A percentile compares a stretch with the other conserved stretches of the same genome.
Evolutionary conservation across 176 grass and related monocot genomes (phyloP).

Genomic region (Guadua angustifolia): DNA sequence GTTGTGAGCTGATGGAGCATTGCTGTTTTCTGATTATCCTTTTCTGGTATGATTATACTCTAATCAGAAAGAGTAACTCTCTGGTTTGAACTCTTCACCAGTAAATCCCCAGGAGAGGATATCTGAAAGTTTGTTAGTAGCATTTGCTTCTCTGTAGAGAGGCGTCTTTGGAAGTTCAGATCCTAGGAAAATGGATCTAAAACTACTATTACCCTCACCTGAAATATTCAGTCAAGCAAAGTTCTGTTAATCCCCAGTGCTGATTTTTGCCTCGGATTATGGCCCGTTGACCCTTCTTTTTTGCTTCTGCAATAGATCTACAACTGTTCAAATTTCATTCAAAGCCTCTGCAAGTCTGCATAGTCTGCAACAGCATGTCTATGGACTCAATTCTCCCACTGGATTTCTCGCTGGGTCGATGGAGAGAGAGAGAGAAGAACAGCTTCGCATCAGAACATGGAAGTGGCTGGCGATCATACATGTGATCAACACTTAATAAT

Average conservation of each 20-base stretch:
- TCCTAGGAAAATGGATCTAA: constrained; percentile 27
- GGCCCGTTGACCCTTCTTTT: constrained; percentile 27
- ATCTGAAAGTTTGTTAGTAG: not conserved
- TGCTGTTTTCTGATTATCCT: not conserved
- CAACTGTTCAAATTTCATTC: constrained; percentile 31
- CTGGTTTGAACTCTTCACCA: not conserved
- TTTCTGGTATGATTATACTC: not conserved
- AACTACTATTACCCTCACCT: not conserved
- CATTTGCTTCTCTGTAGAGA: not conserved
- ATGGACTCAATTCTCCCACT: not conserved
- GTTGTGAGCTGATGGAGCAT: not conserved
- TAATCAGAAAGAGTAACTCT: not conserved
- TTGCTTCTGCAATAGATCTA: constrained; percentile 35
- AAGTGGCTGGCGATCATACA: constrained; percentile 24
- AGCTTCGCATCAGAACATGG: constrained; percentile 31
- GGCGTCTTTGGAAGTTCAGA: not conserved
- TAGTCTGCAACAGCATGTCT: not conserved
- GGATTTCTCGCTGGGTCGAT: constrained; percentile 9
- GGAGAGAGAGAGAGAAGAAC: not conserved
- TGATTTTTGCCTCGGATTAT: not conserved
- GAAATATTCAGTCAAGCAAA: constrained; percentile 48
- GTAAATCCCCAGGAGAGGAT: not conserved
- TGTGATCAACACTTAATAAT: constrained; percentile 44
- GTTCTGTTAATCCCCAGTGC: not conserved
- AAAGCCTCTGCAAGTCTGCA: constrained; percentile 25